Evolutionary conservation across 257 asterid genomes (phyloP).

Genomic region (Nicotiana attenuata): DNA sequence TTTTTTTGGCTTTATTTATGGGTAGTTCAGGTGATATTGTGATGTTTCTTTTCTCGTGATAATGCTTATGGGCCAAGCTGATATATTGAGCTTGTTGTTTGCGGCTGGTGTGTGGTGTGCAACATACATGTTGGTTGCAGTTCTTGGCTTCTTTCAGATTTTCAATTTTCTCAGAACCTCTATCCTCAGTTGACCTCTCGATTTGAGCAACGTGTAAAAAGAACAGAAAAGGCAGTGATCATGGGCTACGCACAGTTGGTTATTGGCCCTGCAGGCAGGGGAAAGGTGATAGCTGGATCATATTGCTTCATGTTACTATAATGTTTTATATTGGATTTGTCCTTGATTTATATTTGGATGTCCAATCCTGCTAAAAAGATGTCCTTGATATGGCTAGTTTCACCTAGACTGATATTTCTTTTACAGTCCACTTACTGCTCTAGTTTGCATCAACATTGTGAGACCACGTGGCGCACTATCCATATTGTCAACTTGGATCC

Average conservation of each 20-base stretch:
- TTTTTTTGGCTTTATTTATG: constrained; percentile 8
- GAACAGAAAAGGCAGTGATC: constrained; percentile 18
- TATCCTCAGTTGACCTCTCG: constrained; percentile 25
- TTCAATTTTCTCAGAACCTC: constrained; percentile 31
- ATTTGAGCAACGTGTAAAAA: background rate
- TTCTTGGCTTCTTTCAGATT: constrained; percentile 53
- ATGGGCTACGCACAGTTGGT: constrained; percentile 97
- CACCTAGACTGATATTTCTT: background rate
- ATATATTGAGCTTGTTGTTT: constrained; percentile 46
- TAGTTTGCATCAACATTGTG: constrained; percentile 73
- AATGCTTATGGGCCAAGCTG: constrained; percentile 49
- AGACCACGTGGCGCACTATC: constrained; percentile 67
- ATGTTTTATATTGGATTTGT: background rate
- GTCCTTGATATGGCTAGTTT: background rate
- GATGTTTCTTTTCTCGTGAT: constrained; percentile 27
- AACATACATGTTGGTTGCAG: constrained; percentile 64
- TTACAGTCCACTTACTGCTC: constrained; percentile 93
- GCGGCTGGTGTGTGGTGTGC: constrained; percentile 78
- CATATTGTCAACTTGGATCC: constrained; percentile 91
- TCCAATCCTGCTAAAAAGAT: background rate
- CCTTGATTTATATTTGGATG: background rate
- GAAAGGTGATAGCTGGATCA: constrained; percentile 56
- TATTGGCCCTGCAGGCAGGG: constrained; percentile 99
- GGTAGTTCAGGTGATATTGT: constrained; percentile 38
- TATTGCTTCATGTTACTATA: background rate